Evolutionary conservation across 768 basidiomycete species (phyloP).

Genomic region (Agaricus blazei): DNA sequence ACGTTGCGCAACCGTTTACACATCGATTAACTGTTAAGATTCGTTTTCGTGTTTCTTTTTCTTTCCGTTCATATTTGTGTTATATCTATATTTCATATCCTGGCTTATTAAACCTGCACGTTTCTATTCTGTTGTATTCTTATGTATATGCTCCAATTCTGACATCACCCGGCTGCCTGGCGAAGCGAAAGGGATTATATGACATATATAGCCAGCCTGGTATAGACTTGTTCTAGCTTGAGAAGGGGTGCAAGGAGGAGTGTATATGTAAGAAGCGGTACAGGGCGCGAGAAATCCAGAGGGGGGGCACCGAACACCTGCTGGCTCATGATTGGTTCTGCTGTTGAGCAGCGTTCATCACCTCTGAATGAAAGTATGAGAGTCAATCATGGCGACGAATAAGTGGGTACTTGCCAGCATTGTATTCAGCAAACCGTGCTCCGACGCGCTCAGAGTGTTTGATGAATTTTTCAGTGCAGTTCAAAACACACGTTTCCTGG

Average conservation of each 20-base stretch:
- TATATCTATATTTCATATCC: not conserved
- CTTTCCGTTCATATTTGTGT: not conserved
- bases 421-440: constrained; percentile 86
- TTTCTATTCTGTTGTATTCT: constrained; percentile 1
- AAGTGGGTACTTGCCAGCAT: constrained; percentile 65
- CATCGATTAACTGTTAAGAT: not conserved
- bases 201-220: not conserved
- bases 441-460: constrained; percentile 95
- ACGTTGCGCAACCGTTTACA: constrained; percentile 6
- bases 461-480: constrained; percentile 97
- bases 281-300: not conserved
- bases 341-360: constrained; percentile 32
- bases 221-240: not conserved
- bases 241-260: not conserved
- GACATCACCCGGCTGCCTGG: not conserved
- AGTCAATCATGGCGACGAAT: not conserved
- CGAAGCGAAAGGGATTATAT: not conserved
- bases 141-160: not conserved
- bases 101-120: not conserved
- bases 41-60: not conserved
- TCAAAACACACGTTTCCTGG: constrained; percentile 84
- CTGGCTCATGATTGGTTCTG: constrained; percentile 23
- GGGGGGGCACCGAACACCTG: too few species aligned
- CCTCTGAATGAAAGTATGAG: constrained; percentile 22
- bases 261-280: not conserved